Evolutionary conservation across 441 rosid genomes (phyloP).

Genomic region (Jatropha podagrica): DNA sequence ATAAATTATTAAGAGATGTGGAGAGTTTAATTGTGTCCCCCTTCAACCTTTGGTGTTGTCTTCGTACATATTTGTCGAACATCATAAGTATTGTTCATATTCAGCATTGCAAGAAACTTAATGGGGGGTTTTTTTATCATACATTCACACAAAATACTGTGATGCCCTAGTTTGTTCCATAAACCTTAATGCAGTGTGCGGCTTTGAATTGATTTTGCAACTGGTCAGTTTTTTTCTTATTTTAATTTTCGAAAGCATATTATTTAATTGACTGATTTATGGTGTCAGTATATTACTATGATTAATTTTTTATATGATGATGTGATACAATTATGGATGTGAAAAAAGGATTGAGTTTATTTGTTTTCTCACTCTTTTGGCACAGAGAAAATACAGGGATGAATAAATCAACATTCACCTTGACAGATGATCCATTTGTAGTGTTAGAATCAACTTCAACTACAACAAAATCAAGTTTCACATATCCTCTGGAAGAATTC

Average conservation of each 20-base stretch:
- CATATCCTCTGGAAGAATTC: slow-evolving; percentile 59
- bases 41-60: too few species aligned
- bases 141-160: neutral
- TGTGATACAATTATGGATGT: neutral
- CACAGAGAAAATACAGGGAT: slow-evolving; percentile 33
- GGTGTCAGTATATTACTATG: neutral
- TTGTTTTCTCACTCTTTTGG: slow-evolving; percentile 9
- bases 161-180: neutral
- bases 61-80: neutral
- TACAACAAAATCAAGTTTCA: slow-evolving; percentile 31
- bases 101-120: neutral
- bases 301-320: slow-evolving; percentile 1
- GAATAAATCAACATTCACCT: slow-evolving; percentile 33
- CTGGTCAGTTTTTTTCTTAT: neutral
- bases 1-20: neutral
- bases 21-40: neutral
- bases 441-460: slow-evolving; percentile 58
- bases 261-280: neutral
- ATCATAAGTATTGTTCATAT: neutral
- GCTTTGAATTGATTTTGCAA: neutral
- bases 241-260: neutral
- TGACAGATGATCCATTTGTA: slow-evolving; percentile 59
- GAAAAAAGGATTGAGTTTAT: neutral
- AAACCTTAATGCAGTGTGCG: neutral
- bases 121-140: neutral